These are phyloP conservation scores for Orobanche coerulescens DNA, from an alignment of 257 asterid genomes.

Conservation along the genomic window DNA sequence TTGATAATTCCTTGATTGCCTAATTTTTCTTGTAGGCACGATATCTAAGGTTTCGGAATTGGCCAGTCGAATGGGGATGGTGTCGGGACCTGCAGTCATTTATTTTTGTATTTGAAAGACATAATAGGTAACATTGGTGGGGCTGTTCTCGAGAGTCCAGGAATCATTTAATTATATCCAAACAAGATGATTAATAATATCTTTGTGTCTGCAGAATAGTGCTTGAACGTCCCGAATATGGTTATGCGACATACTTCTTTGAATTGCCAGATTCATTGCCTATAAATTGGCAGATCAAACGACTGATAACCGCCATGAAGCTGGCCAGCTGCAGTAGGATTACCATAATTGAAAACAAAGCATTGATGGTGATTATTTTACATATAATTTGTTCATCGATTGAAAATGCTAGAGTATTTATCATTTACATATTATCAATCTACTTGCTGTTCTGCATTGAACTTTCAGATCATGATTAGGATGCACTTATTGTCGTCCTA, in stretches of 20 bases:
- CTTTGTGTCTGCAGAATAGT: constrained; percentile 60
- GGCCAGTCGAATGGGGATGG: constrained; percentile 99
- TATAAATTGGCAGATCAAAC: constrained; percentile 72
- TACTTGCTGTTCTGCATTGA: constrained; percentile 1
- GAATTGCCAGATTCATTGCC: constrained; percentile 56
- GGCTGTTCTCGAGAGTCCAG: constrained; percentile 1
- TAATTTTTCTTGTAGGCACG: constrained; percentile 46
- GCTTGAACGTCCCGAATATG: constrained; percentile 98
- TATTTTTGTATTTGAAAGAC: constrained; percentile 85
- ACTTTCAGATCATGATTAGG: constrained; percentile 5
- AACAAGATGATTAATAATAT: not conserved
- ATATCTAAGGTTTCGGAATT: constrained; percentile 55
- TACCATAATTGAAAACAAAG: constrained; percentile 60
- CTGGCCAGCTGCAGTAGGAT: constrained; percentile 74
- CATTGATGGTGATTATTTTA: constrained; percentile 51
- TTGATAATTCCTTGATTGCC: constrained; percentile 5
- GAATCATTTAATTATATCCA: constrained; percentile 1
- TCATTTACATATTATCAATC: not conserved
- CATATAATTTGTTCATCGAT: constrained; percentile 1
- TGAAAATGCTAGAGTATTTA: constrained; percentile 10
- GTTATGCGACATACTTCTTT: constrained; percentile 90
- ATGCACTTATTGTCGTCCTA: not conserved
- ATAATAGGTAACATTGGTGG: constrained; percentile 54
- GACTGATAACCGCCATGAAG: constrained; percentile 77
- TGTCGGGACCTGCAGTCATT: constrained; percentile 89